These are phyloP conservation scores for Mycena kentingensis DNA, from an alignment of 768 basidiomycete species.

Conservation along the genomic window DNA sequence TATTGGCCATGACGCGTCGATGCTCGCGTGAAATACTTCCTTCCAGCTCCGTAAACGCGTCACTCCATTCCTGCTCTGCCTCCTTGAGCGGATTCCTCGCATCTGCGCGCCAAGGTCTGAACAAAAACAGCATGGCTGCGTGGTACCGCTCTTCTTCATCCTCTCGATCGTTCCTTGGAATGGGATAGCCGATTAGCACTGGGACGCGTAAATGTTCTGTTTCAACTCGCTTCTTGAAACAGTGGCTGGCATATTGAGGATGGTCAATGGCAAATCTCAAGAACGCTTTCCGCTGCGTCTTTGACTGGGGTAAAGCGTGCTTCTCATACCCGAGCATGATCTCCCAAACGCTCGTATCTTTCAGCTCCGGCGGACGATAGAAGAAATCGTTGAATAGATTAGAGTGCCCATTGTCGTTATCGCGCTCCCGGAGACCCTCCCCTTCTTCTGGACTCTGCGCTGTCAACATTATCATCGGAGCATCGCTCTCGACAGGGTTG, in stretches of 20 bases:
- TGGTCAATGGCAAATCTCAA: background rate
- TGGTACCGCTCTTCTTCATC: background rate
- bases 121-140: background rate
- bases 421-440: too few relatives aligned
- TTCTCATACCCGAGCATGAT: too few relatives aligned
- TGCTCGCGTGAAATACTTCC: background rate
- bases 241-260: background rate
- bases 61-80: background rate
- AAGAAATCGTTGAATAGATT: background rate
- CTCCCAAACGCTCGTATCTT: background rate
- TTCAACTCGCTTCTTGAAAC: background rate
- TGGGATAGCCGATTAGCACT: too few relatives aligned
- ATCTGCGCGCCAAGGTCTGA: background rate
- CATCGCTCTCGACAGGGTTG: too few relatives aligned
- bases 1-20: background rate
- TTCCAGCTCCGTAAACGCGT: background rate
- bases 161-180: background rate
- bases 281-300: background rate
- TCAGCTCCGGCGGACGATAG: background rate
- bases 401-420: too few relatives aligned
- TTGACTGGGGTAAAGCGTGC: background rate
- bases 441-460: too few relatives aligned
- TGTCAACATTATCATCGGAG: too few relatives aligned
- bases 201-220: too few relatives aligned
- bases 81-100: background rate